Base-by-base conservation (phyloP, 2,329 filamentous ascomycete species). In the Hypoxylon sp. region DNA sequence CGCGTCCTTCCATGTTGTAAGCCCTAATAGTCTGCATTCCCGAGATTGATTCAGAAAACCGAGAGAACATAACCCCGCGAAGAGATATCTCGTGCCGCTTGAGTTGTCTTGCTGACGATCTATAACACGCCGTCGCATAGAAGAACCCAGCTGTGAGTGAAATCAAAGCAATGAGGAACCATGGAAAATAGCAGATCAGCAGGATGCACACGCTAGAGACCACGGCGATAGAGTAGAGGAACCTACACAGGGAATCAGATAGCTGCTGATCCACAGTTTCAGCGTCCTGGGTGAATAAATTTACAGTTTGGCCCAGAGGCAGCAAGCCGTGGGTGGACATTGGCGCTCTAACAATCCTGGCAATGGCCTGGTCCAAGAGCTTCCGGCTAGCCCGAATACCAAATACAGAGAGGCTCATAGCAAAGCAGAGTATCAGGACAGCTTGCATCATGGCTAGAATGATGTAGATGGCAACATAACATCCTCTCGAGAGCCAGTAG, bases 191-290 rank as follows among this genome's bases (percentile, higher is more conserved):
- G 4, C 85, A 84, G 65, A 91, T 88, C 76, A 91, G 89, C 68
- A 91, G 79, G 55, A 86, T 82, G 75, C 91, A 89, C 48, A 90
- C 86, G 1, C 86, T 85, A 3, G 85, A 77, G 61, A 91, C 89
- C 82, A 87, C 87, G 19, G 85, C 84, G 70, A 90, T 81, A 0
- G 88, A 90, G 52, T 91, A 74, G 68, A 88, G 86, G 77, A 90
- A 91, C 82, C 90, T 89, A 66, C 89, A 84, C 76, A 91, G 88
- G 0, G 87, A 84, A 67, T 91, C 89, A 0, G 87, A 86, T 6
- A 91, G 80, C n/a, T 85, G 86, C 74, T 90, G 90, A 76, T 91
- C 90, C 87, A 91, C 90, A 11, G 87, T 87, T 72, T 91, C 87
- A 45, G 91, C 86, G 73, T 92, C 89, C 74, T 90, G 90, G 11